These are phyloP conservation scores for Nemania abortiva DNA, from an alignment of 2,329 filamentous ascomycete genomes.

Conservation along the genomic window DNA sequence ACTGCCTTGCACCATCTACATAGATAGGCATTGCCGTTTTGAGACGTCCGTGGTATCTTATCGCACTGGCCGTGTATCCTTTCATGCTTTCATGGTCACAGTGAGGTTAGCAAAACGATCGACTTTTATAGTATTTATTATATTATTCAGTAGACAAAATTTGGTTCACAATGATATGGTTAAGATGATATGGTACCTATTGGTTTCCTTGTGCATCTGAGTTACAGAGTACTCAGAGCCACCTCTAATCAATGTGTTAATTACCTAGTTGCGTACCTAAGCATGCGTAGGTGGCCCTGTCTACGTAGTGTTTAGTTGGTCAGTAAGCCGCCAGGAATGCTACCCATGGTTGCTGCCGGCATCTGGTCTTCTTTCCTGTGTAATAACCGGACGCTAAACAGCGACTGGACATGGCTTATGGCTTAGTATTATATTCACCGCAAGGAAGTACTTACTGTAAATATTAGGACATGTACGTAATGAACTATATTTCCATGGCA, in stretches of 20 bases:
- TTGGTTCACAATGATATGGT: too few species aligned
- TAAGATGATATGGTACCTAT: background rate
- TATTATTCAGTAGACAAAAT: too few species aligned
- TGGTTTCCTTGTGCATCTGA: background rate
- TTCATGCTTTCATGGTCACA: background rate
- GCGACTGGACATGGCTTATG: too few species aligned
- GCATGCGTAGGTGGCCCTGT: background rate
- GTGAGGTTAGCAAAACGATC: background rate
- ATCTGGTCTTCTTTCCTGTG: background rate
- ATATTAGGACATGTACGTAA: background rate
- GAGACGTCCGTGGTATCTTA: slow-evolving; percentile 4
- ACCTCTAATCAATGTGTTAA: background rate
- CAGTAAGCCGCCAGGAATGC: background rate
- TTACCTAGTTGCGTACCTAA: background rate
- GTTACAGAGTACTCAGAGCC: background rate
- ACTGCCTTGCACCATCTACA: background rate
- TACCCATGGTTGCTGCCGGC: background rate
- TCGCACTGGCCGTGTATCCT: background rate
- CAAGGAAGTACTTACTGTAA: too few species aligned
- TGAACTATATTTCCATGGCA: background rate
- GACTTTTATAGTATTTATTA: too few species aligned
- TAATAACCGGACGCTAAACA: background rate
- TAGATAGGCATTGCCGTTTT: slow-evolving; percentile 8
- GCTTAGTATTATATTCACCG: too few species aligned
- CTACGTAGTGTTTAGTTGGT: too few species aligned